phyloP scores from a whole-genome alignment of 805 yeast genomes.

The Sugiyamaella valdiviana region DNA sequence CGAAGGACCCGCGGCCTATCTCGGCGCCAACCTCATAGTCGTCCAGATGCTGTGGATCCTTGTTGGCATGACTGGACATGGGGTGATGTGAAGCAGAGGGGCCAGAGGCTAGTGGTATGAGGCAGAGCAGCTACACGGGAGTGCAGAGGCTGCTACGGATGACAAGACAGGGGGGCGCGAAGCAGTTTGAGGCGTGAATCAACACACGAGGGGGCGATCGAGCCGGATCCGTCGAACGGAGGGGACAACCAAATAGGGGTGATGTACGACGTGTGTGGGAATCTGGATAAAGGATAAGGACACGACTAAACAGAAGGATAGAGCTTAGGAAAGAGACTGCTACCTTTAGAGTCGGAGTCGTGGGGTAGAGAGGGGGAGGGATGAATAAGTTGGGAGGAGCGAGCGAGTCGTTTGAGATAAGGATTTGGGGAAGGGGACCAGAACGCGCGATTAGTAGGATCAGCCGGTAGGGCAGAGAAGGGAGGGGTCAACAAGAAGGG shows the following conservation, averaged over 20 bases:
- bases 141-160: too few species aligned
- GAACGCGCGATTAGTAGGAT: not conserved
- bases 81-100: not conserved
- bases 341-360: not conserved
- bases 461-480: not conserved
- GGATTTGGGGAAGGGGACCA: conserved; percentile 3
- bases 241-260: too few species aligned
- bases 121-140: too few species aligned
- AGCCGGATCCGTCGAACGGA: too few species aligned
- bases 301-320: not conserved
- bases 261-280: too few species aligned
- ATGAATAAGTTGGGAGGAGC: not conserved
- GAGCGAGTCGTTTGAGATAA: not conserved
- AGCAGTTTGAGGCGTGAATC: not conserved
- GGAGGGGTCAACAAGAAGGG: not conserved
- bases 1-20: conserved; percentile 94
- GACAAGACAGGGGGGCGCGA: too few species aligned
- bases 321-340: not conserved
- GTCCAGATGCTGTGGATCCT: not conserved
- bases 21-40: conserved; percentile 61
- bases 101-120: not conserved
- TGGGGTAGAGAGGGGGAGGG: not conserved
- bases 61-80: conserved; percentile 1
- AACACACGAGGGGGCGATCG: not conserved
- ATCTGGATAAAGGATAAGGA: not conserved